These are phyloP conservation scores for Sicyos baderoa DNA, from an alignment of 306 rosid species.

Conservation along the genomic window DNA sequence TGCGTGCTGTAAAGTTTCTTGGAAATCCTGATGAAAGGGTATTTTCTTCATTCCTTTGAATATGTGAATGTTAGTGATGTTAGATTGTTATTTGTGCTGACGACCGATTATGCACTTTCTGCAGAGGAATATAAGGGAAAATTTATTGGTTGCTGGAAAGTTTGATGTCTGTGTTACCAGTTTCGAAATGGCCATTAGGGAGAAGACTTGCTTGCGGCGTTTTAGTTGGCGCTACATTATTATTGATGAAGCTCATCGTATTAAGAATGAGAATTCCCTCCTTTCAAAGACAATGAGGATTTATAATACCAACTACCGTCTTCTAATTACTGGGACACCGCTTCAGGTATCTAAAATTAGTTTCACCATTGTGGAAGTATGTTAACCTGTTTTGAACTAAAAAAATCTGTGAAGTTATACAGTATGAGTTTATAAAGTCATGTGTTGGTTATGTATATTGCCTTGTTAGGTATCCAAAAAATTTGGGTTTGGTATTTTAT, in stretches of 20 bases:
- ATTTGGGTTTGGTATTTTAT: background rate
- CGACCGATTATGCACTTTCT: conserved; percentile 17
- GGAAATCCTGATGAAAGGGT: conserved; percentile 97
- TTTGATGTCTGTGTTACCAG: conserved; percentile 95
- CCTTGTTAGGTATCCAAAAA: background rate
- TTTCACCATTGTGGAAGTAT: conserved; percentile 14
- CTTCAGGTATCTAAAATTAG: conserved; percentile 56
- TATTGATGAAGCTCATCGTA: conserved; percentile 95
- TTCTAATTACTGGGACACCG: conserved; percentile 92
- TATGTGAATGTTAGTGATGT: background rate
- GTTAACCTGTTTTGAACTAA: background rate
- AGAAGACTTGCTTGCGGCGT: conserved; percentile 70
- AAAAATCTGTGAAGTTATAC: too few species aligned
- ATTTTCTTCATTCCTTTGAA: conserved; percentile 18
- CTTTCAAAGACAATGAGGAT: conserved; percentile 95
- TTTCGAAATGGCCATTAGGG: conserved; percentile 98
- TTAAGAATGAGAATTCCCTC: conserved; percentile 93
- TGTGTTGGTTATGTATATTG: background rate
- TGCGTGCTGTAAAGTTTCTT: conserved; percentile 85
- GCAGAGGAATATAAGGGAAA: conserved; percentile 76
- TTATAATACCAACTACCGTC: conserved; percentile 79
- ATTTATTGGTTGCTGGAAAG: conserved; percentile 85
- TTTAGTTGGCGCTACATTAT: conserved; percentile 96
- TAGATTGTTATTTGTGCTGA: background rate
- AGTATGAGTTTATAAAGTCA: too few species aligned